phyloP scores from a whole-genome alignment of 2,329 filamentous ascomycete genomes.

The Fusarium sp. region DNA sequence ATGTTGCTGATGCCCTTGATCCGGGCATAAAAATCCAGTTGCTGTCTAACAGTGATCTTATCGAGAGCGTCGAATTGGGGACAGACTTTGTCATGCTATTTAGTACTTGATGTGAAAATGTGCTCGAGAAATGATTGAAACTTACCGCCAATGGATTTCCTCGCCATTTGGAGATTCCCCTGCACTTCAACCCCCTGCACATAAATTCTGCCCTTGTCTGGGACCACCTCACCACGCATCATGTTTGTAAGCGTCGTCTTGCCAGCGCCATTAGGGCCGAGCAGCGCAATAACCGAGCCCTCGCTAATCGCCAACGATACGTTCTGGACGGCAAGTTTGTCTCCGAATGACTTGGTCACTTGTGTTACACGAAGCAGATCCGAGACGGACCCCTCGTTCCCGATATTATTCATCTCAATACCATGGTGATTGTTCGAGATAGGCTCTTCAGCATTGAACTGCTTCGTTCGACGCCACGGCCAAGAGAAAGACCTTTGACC shows the following conservation, averaged over 20 bases:
- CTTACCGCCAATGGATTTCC: neutral
- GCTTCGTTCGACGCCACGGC: neutral
- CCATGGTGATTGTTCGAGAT: neutral
- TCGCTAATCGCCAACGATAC: neutral
- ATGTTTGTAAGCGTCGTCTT: neutral
- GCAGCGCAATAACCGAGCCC: neutral
- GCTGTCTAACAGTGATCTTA: slow-evolving; percentile 83
- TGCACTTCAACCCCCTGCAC: neutral
- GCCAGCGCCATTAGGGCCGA: neutral
- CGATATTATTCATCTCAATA: neutral
- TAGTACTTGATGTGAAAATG: slow-evolving; percentile 65
- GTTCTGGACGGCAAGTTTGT: neutral
- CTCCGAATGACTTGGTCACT: neutral
- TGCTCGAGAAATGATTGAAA: neutral
- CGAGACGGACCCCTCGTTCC: neutral
- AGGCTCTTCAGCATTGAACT: neutral
- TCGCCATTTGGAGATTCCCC: neutral
- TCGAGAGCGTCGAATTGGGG: slow-evolving; percentile 88
- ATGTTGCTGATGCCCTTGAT: slow-evolving; percentile 79
- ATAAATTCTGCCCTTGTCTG: neutral
- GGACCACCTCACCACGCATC: neutral
- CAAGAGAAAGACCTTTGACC: neutral
- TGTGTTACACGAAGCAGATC: neutral
- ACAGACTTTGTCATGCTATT: slow-evolving; percentile 73
- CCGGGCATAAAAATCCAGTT: slow-evolving; percentile 83